These are phyloP conservation scores for Penicillium frequentans DNA, from an alignment of 2,329 filamentous ascomycete genomes.

Conservation along the genomic window DNA sequence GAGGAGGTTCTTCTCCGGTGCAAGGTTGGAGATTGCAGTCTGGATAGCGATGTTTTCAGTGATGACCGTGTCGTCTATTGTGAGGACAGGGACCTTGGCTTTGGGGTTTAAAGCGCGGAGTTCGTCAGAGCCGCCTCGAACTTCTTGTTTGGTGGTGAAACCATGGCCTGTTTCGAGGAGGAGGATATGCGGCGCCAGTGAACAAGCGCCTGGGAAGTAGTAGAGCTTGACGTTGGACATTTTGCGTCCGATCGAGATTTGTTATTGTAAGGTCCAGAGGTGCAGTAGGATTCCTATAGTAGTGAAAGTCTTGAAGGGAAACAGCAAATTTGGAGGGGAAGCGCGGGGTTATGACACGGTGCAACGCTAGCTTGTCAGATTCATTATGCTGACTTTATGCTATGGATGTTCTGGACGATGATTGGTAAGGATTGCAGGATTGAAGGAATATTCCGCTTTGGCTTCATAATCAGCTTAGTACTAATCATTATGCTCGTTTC, in stretches of 20 bases:
- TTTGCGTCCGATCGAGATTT: neutral
- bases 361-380: too few species aligned
- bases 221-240: neutral
- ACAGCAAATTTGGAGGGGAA: too few species aligned
- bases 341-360: too few species aligned
- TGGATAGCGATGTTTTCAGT: conserved; percentile 49
- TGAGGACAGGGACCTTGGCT: conserved; percentile 27
- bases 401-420: neutral
- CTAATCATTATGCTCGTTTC: neutral
- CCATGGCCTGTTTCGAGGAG: conserved; percentile 1
- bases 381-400: neutral
- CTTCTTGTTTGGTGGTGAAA: neutral
- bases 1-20: conserved; percentile 26
- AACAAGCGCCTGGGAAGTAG: conserved; percentile 2
- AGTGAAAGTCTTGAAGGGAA: neutral
- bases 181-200: neutral
- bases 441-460: neutral
- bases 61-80: conserved; percentile 54
- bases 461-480: neutral
- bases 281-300: too few species aligned
- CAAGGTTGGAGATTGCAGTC: conserved; percentile 33
- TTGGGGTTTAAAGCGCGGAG: conserved; percentile 1
- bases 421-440: neutral
- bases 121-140: neutral
- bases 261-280: neutral